Evolutionary conservation across 176 grass and related monocot genomes (phyloP), one percentile per base, ranked within the genome.

Genomic region (Aegilops bicornis): DNA sequence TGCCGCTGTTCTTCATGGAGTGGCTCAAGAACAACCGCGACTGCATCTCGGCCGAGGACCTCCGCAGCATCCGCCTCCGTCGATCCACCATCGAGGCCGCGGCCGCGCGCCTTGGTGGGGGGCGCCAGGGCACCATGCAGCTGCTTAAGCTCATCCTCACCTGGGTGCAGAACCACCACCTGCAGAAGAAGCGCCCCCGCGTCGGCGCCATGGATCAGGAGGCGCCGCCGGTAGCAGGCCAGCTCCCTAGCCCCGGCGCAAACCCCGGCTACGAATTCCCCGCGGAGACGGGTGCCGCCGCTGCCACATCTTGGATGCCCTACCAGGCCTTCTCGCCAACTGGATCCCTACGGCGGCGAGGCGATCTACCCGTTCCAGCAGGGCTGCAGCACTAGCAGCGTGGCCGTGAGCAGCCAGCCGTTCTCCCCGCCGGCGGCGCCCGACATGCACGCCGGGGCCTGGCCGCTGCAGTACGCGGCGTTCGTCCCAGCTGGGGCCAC

Each of bases 1-100:
- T 93, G n/a, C 80, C 90, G 1, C 85, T 75, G 47, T 92, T 99
- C 79, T 99, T 99, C 83, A 92, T 99, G 69, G 97, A 99, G 29
- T 99, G 97, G 97, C 89, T 99, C 17, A 94, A 84, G 68, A 99
- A 69, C 78, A 99, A 99, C 80, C 93, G 91, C 10, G 92, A 96
- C 43, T 73, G 73, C 54, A 96, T 99, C 75, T 96, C 97, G 20
- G 92, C 89, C 1, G 94, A 96, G 75, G 94, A 99, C 87, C 97
- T 99, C 67, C 90, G 97, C 50, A 82, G 85, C 67, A 96, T 99
- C 89, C 91, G 94, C 42, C 92, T 99, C 33, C 93, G 93, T 45
- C 89, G 92, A 52, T 92, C 97, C 42, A 99, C 97, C 42, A 87
- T 99, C 58, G 94, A 99, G 79, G 86, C 81, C 36, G 97, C 97